These are phyloP conservation scores for Fusarium sp. DNA, from an alignment of 2,329 filamentous ascomycete species.

Conservation along the genomic window DNA sequence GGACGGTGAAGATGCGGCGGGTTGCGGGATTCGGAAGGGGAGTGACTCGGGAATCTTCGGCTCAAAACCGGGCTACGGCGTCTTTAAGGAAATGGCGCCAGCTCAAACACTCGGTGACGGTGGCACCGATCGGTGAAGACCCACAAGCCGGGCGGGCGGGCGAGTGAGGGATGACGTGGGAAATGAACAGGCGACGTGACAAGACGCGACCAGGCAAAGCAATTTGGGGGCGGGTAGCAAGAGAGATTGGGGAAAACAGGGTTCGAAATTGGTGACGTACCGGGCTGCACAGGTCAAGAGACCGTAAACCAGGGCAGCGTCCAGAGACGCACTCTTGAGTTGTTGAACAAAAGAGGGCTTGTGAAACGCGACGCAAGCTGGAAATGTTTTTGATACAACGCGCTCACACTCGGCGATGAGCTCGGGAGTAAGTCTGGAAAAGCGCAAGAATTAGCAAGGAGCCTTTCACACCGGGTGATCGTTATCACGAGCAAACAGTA, in stretches of 20 bases:
- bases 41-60: slow-evolving; percentile 41
- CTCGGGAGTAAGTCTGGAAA: slow-evolving; percentile 67
- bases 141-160: slow-evolving; percentile 45
- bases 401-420: slow-evolving; percentile 72
- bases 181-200: slow-evolving; percentile 39
- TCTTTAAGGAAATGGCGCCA: slow-evolving; percentile 22
- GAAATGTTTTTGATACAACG: slow-evolving; percentile 72
- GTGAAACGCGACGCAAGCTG: slow-evolving; percentile 74
- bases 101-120: slow-evolving; percentile 40
- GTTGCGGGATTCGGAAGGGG: slow-evolving; percentile 18
- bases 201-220: slow-evolving; percentile 16
- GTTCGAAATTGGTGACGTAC: slow-evolving; percentile 59
- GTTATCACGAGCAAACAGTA: slow-evolving; percentile 11
- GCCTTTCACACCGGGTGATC: slow-evolving; percentile 5
- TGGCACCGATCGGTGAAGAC: slow-evolving; percentile 47
- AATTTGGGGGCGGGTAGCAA: slow-evolving; percentile 28
- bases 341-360: slow-evolving; percentile 74
- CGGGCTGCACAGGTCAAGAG: slow-evolving; percentile 70
- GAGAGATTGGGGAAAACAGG: slow-evolving; percentile 40
- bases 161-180: slow-evolving; percentile 38
- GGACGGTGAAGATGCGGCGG: slow-evolving; percentile 1
- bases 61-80: slow-evolving; percentile 40
- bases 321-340: slow-evolving; percentile 69
- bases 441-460: slow-evolving; percentile 46
- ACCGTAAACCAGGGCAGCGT: slow-evolving; percentile 70